phyloP scores from a whole-genome alignment of 192 early-diverging fungal genomes.

The Dimargaris verticillata region DNA sequence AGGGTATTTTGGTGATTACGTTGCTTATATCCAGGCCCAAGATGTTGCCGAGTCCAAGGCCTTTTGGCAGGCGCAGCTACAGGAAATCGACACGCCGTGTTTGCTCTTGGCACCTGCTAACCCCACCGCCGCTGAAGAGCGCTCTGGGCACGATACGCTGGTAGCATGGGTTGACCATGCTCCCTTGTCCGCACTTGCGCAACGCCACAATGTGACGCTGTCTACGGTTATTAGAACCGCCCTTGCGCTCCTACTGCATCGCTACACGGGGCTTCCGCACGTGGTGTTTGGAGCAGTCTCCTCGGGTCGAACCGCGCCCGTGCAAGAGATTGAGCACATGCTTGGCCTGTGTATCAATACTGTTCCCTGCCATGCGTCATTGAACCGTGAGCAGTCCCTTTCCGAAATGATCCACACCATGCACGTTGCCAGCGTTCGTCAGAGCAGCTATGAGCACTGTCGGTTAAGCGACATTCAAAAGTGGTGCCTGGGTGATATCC shows the following conservation, averaged over 20 bases:
- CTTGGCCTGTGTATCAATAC: slow-evolving; percentile 8
- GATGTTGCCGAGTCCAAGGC: neutral
- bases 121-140: neutral
- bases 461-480: neutral
- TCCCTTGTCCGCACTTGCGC: neutral
- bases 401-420: neutral
- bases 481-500: neutral
- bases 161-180: too few species aligned
- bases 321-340: neutral
- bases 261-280: neutral
- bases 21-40: neutral
- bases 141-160: too few species aligned
- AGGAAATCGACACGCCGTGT: neutral
- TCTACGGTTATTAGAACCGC: slow-evolving; percentile 1
- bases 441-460: neutral
- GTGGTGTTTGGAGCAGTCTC: neutral
- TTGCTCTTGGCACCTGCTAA: neutral
- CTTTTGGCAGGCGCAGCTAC: neutral
- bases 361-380: neutral
- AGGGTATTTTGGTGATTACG: neutral
- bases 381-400: neutral
- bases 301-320: slow-evolving; percentile 1
- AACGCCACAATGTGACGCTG: neutral
- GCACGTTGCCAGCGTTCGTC: neutral
- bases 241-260: neutral